These are phyloP conservation scores for Sporopachydermia quercuum DNA, from an alignment of 805 yeast species.

Conservation along the genomic window DNA sequence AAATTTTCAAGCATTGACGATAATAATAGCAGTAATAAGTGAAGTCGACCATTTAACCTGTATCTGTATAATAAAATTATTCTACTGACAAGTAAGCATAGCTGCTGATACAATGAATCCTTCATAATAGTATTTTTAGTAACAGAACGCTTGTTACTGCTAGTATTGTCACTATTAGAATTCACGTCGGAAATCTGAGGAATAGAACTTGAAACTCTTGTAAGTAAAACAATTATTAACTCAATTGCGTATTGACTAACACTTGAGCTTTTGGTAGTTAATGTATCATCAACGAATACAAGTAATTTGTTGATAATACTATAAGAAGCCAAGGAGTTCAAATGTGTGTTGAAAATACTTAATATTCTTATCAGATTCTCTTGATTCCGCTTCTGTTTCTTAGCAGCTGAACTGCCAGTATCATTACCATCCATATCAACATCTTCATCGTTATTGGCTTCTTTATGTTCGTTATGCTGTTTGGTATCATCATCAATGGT, in stretches of 20 bases:
- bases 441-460: slow-evolving; percentile 22
- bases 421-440: slow-evolving; percentile 12
- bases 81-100: not conserved
- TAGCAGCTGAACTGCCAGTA: too few species aligned
- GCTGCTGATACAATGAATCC: not conserved
- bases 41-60: slow-evolving; percentile 60
- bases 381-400: too few species aligned
- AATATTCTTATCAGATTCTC: too few species aligned
- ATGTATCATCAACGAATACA: too few species aligned
- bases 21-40: slow-evolving; percentile 37
- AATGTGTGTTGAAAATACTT: too few species aligned
- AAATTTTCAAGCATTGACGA: slow-evolving; percentile 36
- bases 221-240: not conserved
- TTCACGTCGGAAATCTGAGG: not conserved
- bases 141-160: not conserved
- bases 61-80: slow-evolving; percentile 54
- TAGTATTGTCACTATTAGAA: too few species aligned
- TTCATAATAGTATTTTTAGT: not conserved
- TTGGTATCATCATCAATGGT: too few species aligned
- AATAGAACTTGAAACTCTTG: not conserved
- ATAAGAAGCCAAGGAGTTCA: too few species aligned
- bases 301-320: too few species aligned
- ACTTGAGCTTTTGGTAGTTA: not conserved
- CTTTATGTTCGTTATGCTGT: too few species aligned
- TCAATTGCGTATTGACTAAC: not conserved